Percentiles rank a stretch among this genome's conserved stretches.
phyloP scores from a whole-genome alignment of 345 rosid species.

The Acer negundo region DNA sequence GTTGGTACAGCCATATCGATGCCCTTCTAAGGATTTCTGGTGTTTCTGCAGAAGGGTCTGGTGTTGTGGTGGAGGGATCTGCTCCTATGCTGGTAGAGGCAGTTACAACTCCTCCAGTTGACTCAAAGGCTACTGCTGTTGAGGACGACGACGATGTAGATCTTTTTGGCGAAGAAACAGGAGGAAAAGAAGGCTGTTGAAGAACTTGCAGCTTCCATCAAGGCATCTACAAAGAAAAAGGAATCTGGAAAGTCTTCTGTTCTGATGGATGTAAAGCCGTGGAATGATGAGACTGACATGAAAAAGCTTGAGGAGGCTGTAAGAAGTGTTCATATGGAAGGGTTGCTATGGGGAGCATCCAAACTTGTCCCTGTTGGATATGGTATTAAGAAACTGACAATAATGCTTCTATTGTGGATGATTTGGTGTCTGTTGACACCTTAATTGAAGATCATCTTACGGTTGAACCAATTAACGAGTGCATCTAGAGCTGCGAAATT shows the following conservation, averaged over 20 bases:
- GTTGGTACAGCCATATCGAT: conserved; percentile 90
- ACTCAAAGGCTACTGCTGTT: conserved; percentile 60
- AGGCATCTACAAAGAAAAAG: conserved; percentile 65
- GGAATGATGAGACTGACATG: conserved; percentile 97
- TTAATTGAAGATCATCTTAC: conserved; percentile 70
- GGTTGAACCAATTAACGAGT: conserved; percentile 68
- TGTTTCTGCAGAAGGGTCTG: conserved; percentile 76
- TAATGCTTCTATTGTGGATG: conserved; percentile 83
- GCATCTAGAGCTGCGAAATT: no score
- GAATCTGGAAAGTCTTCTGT: conserved; percentile 83
- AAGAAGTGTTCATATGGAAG: conserved; percentile 64
- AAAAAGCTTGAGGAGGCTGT: conserved; percentile 82
- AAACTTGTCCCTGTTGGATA: conserved; percentile 81
- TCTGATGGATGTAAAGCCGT: conserved; percentile 73
- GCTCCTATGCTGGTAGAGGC: conserved; percentile 53
- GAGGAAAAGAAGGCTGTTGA: conserved; percentile 93
- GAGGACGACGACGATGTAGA: conserved; percentile 73
- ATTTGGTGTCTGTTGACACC: conserved; percentile 71
- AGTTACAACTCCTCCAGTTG: conserved; percentile 81
- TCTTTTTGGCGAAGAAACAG: conserved; percentile 85
- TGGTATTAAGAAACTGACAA: conserved; percentile 84
- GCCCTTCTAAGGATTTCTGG: conserved; percentile 94
- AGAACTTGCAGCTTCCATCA: conserved; percentile 65
- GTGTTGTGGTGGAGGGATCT: conserved; percentile 68
- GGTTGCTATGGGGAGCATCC: conserved; percentile 82